Evolutionary conservation across 805 yeast species (phyloP), one percentile per base, ranked within the genome.

Genomic region (Debaryomyces maramus): DNA sequence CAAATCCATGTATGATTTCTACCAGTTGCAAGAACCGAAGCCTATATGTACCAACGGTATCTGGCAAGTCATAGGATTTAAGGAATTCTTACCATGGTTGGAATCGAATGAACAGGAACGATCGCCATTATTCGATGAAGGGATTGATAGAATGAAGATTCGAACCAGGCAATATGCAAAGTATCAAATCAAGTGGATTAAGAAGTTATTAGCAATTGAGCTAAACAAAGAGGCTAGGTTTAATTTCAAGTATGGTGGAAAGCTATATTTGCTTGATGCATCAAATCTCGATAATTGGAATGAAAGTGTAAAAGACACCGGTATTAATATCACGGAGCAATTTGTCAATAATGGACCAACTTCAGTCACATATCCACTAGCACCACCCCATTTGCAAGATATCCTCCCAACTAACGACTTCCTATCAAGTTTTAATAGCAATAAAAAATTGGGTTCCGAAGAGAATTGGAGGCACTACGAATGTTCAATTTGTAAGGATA

Each of bases 41-140:
- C 80, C 84, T 7, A 81, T 73, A 42, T 63, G 78, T 41, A 84
- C 85, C 39, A 68, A 75, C 42, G 98, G 98, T 2, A 75, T 91
- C 0, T 89, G 89, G 89, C 98, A 93, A 63, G 96, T 87, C 1
- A 87, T 91, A 53, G 98, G 98, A 1, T 93, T 87, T 62, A 87
- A 88, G 57, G 96, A 88, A 54, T 88, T 88, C 55, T 55, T 87
- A 26, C 91, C 95, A 1, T 88, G 85, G 85, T 50, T 80, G 17
- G 57, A 58, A 40, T 29, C 15, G 6, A 51, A 51, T 39, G 45
- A 30, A 32, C 18, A 26, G 7, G 46, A 45, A 5, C 50, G 52
- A 4, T 44, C 51, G 4, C 30, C 16, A 5, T 36, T 48, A 11
- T 73, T 75, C 38, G 56, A 56, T 3, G 67, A 63, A 3, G 80